Evolutionary conservation across 345 rosid species (phyloP), one percentile per base, ranked within the genome.

Genomic region (Brassica juncea): DNA sequence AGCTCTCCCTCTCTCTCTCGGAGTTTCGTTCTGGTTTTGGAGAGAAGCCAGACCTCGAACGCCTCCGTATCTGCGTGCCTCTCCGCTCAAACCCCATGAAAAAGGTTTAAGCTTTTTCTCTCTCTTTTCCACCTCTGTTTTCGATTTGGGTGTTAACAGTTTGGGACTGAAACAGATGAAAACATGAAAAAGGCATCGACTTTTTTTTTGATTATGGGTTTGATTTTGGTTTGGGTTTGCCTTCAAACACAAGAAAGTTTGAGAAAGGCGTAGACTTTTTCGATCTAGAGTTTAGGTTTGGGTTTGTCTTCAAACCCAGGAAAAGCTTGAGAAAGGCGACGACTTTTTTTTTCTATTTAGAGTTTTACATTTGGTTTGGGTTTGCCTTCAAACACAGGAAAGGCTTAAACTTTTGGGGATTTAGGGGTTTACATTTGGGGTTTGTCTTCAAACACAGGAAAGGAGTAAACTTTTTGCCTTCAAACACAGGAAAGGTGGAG

Each of bases 1-100:
- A 81, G 2, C 59, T 68, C 23, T 72, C 77, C 42, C 15, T 12
- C 44, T 61, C 81, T 16, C 81, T 72, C 52, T 15, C 54, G 23
- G 81, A 81, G 54, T 82, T 82, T 68, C 81, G 81, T 8, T 35
- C 81, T 69, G 52, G 5, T 6, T 82, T 72, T 11, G 81, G 84
- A 32, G 81, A 82, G 52, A 77, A 77, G 27, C 75, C 66, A 4
- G 74, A 82, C 23, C 75, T 77, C 57, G 84, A 67, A 37, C 66
- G 70, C 66, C 81, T 82, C 71, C 71, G 81, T 39, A 68, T 82
- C 74, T 82, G 34, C 6, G 75, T 77, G 54, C 42, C 81, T 73
- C 81, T 72, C 10, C 16, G 32, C 60, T 72, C 78, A n/a, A 37
- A 77, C 57, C 78, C 75, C 37, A 55, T 5, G 25, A 72, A 72